Evolutionary conservation across 2,329 filamentous ascomycete species (phyloP).

Genomic region (Apiospora phragmitis): DNA sequence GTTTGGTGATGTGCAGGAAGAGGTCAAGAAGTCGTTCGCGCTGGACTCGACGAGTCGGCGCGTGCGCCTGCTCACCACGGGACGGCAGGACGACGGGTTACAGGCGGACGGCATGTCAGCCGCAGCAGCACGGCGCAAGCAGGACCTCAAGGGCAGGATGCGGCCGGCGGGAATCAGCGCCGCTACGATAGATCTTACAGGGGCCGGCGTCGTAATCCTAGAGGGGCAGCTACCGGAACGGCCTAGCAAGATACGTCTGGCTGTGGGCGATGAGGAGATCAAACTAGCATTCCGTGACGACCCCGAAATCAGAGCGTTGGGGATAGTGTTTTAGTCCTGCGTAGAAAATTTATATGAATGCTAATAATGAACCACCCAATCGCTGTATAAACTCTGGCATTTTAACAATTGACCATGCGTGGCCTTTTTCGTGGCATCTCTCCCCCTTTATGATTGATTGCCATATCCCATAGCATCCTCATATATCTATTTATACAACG

Average conservation of each 20-base stretch:
- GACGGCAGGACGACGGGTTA: neutral
- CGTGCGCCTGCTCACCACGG: conserved; percentile 53
- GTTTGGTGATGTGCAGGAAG: conserved; percentile 85
- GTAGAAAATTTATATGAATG: conserved; percentile 6
- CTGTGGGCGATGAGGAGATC: conserved; percentile 89
- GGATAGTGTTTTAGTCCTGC: conserved; percentile 48
- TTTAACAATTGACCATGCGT: neutral
- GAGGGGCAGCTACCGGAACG: conserved; percentile 81
- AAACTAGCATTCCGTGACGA: conserved; percentile 87
- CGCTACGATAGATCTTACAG: conserved; percentile 80
- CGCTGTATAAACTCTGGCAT: conserved; percentile 4
- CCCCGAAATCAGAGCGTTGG: conserved; percentile 78
- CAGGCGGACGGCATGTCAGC: neutral
- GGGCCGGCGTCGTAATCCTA: conserved; percentile 83
- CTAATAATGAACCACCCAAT: conserved; percentile 1
- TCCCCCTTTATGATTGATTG: neutral
- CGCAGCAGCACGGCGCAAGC: conserved; percentile 21
- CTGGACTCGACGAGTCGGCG: conserved; percentile 62
- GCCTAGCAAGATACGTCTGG: conserved; percentile 81
- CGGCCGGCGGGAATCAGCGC: conserved; percentile 51
- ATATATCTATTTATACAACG: conserved; percentile 1
- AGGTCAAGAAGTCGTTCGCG: conserved; percentile 69
- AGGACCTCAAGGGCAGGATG: conserved; percentile 18
- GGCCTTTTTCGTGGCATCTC: neutral
- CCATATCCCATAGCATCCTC: neutral